Evolutionary conservation across 2,329 filamentous ascomycete genomes (phyloP).

Genomic region (Spiromastix sp.): DNA sequence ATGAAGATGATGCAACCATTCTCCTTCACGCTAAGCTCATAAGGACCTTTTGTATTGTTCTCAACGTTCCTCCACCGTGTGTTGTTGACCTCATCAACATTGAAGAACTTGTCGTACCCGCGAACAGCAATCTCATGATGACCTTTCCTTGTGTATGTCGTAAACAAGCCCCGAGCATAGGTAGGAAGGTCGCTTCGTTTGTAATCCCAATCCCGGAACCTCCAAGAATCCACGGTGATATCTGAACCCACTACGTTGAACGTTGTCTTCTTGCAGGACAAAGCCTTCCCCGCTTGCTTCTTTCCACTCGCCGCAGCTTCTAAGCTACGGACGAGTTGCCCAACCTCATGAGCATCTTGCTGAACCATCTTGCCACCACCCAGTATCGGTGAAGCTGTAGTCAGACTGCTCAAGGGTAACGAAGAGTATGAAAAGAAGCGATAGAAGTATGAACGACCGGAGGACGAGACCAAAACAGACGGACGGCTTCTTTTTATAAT

Average conservation of each 20-base stretch:
- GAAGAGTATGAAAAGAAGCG: constrained; percentile 1
- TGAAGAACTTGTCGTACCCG: constrained; percentile 99
- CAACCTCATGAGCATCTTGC: constrained; percentile 61
- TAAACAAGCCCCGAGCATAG: constrained; percentile 90
- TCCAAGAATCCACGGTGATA: constrained; percentile 78
- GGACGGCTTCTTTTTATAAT: too few relatives aligned
- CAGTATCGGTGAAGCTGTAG: neutral
- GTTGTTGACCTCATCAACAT: constrained; percentile 67
- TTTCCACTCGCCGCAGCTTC: constrained; percentile 46
- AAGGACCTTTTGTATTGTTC: constrained; percentile 67
- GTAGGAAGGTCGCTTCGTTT: constrained; percentile 78
- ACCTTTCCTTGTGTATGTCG: constrained; percentile 55
- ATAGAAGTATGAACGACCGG: neutral
- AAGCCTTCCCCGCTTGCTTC: constrained; percentile 43
- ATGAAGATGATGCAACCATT: constrained; percentile 99
- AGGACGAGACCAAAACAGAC: too few relatives aligned
- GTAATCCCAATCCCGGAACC: constrained; percentile 91
- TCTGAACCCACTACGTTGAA: constrained; percentile 59
- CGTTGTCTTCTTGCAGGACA: constrained; percentile 69
- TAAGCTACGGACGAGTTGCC: constrained; percentile 54
- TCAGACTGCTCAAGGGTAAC: neutral
- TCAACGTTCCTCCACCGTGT: constrained; percentile 78
- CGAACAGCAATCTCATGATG: constrained; percentile 70
- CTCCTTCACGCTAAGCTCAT: constrained; percentile 93
- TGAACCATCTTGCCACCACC: constrained; percentile 40